Percentiles rank a stretch among this genome's conserved stretches.
Evolutionary conservation across 1,139 yeast genomes (phyloP).

Genomic region (Kurtzmaniella quercitrusa): DNA sequence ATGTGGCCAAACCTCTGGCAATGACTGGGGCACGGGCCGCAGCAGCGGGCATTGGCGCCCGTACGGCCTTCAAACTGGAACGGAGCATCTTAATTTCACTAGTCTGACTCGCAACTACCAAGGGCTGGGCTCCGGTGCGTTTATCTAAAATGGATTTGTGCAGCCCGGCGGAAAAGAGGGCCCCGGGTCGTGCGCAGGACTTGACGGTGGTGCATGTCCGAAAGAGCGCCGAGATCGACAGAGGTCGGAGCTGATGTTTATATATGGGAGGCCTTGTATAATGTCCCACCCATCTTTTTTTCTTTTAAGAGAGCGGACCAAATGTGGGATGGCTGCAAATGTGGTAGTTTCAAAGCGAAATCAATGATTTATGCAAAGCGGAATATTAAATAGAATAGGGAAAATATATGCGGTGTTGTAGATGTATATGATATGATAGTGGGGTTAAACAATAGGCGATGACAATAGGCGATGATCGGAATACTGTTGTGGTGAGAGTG

Average conservation of each 20-base stretch:
- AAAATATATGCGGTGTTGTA: no score
- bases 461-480: no score
- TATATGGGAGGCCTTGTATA: no score
- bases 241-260: no score
- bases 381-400: no score
- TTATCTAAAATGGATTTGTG: neutral
- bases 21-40: slow-evolving; percentile 10
- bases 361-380: no score
- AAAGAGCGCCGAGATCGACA: no score
- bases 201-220: slow-evolving; percentile 6
- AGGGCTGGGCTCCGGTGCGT: neutral
- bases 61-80: slow-evolving; percentile 4
- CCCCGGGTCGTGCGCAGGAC: slow-evolving; percentile 8
- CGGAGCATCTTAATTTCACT: slow-evolving; percentile 6
- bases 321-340: slow-evolving; percentile 2
- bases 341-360: neutral
- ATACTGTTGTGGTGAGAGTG: no score
- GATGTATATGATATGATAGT: no score
- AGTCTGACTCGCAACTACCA: neutral
- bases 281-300: no score
- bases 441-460: no score
- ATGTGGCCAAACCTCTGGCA: slow-evolving; percentile 33
- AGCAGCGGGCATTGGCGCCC: slow-evolving; percentile 11
- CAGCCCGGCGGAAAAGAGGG: slow-evolving; percentile 4
- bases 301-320: neutral